Percentiles rank a stretch among this genome's conserved stretches.
phyloP scores from a whole-genome alignment of 257 asterid genomes.

The Penstemon newberryi region DNA sequence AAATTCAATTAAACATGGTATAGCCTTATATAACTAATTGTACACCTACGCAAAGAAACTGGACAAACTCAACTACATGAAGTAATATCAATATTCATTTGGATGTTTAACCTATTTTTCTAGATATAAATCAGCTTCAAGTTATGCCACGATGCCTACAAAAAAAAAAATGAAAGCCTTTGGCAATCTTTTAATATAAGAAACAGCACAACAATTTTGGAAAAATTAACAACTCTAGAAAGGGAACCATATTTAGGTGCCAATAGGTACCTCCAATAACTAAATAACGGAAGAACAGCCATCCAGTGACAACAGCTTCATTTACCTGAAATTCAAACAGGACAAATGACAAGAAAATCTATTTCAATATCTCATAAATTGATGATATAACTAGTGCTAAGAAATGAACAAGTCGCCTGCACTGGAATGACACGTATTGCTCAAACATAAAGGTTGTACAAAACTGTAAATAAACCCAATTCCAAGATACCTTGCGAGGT shows the following conservation, averaged over 20 bases:
- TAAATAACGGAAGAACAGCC: constrained; percentile 95
- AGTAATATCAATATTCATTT: constrained; percentile 6
- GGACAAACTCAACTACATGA: neutral
- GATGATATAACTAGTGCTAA: constrained; percentile 9
- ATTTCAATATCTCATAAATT: constrained; percentile 19
- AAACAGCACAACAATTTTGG: constrained; percentile 15
- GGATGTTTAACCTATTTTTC: constrained; percentile 14
- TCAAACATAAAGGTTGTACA: neutral
- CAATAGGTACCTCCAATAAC: constrained; percentile 86
- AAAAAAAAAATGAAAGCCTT: constrained; percentile 20
- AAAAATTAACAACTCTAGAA: neutral
- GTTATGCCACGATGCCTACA: constrained; percentile 11
- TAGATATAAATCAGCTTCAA: constrained; percentile 12
- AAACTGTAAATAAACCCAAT: neutral
- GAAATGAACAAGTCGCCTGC: neutral
- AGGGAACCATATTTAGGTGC: constrained; percentile 15
- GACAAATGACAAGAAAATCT: constrained; percentile 23
- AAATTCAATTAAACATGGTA: constrained; percentile 1
- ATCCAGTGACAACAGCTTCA: constrained; percentile 94
- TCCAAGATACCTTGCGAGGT: constrained; percentile 84
- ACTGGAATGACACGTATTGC: constrained; percentile 3
- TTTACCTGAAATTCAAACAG: constrained; percentile 61
- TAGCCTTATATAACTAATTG: neutral
- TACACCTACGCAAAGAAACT: neutral
- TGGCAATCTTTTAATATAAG: constrained; percentile 12